phyloP scores from a whole-genome alignment of 73 alveolate species.

The Halteria grandinella region DNA sequence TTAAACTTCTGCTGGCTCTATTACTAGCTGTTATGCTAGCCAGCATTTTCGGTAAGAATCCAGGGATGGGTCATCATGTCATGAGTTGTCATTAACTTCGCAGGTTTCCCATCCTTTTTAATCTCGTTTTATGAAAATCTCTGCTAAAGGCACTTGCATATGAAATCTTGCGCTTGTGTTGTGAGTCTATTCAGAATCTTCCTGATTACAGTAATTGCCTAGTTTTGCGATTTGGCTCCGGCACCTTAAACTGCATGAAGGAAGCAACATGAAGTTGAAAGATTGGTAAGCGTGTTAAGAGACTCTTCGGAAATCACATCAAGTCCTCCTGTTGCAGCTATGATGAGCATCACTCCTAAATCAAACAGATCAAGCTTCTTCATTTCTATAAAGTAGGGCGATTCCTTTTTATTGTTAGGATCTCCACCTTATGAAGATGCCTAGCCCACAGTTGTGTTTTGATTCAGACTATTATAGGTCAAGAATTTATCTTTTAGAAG shows the following conservation, averaged over 20 bases:
- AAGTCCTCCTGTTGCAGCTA: conserved; percentile 72
- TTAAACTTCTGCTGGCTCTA: conserved; percentile 7
- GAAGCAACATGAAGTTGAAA: conserved; percentile 22
- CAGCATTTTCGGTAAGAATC: conserved; percentile 35
- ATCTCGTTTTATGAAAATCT: conserved; percentile 38
- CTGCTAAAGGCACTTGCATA: conserved; percentile 41
- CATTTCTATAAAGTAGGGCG: neutral
- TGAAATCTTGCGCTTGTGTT: conserved; percentile 35
- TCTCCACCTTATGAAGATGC: no score
- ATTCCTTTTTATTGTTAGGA: conserved; percentile 14
- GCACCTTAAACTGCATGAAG: conserved; percentile 37
- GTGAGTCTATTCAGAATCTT: conserved; percentile 26
- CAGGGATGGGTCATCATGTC: conserved; percentile 58
- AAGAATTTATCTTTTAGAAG: conserved; percentile 27
- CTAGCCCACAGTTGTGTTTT: no score
- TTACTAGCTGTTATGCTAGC: neutral
- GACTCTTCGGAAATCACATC: conserved; percentile 52
- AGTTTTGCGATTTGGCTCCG: neutral
- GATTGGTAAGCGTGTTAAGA: neutral
- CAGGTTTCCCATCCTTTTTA: conserved; percentile 29
- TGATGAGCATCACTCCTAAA: conserved; percentile 54
- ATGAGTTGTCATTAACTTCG: conserved; percentile 2
- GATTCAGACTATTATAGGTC: conserved; percentile 1
- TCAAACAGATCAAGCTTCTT: conserved; percentile 68
- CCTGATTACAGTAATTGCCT: conserved; percentile 2